Evolutionary conservation across 768 basidiomycete species (phyloP), one percentile per base, ranked within the genome.

Genomic region (Gelatoporia subvermispora): DNA sequence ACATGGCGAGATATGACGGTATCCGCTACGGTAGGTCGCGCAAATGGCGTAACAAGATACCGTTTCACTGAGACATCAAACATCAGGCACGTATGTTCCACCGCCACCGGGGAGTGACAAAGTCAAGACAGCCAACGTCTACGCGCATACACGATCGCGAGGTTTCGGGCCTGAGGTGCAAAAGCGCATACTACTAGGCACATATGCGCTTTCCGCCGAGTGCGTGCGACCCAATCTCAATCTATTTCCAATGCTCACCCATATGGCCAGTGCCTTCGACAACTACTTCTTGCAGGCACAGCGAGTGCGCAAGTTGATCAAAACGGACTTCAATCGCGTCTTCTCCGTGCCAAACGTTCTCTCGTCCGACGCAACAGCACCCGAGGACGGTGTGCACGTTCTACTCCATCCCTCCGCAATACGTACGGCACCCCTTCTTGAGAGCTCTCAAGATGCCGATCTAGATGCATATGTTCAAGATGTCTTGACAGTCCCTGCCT

Each of bases 251-350:
- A 3, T 8, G 24, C 25, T 46, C 15, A 15, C 25, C 15, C 23
- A 41, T 42, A 31, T 15, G 16, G 7, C 4, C 57, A 97, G 93
- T 49, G 93, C 93, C n/a, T 97, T 93, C 61, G 88, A 97, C 68
- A 97, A 95, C 60, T 97, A 95, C 65, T 99, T 93, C 63, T 74
- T 98, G 4, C 92, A 95, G 70, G 94, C 95, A 0, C 86, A 92
- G 53, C 77, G 82, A 25, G 78, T 97, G 9, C 83, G 95, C 1
- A 74, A 77, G 43, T 68, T 77, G 8, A 71, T 99, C 44, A 77
- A 79, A 49, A 59, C 73, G 4, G 94, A 97, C 59, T 93, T 94
- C 57, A 70, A 84, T 59, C 58, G 61, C 1, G 77, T 85, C 31
- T 93, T 97, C 67, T 68, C 72, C 0, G 63, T 77, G 2, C 72